Evolutionary conservation across 1,284 basidiomycete species (phyloP).

Genomic region (Chiua sp.): DNA sequence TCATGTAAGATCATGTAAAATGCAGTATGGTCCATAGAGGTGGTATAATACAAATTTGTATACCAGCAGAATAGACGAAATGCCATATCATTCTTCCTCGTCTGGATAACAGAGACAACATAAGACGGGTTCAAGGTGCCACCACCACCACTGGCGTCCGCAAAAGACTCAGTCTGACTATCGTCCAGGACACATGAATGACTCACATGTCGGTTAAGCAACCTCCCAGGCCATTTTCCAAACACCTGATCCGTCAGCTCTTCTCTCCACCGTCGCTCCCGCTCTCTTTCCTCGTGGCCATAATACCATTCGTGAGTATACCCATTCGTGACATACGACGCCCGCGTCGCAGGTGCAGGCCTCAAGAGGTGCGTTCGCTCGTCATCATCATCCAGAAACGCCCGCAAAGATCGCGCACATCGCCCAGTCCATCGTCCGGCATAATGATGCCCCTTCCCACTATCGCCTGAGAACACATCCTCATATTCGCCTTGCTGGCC

Average conservation of each 20-base stretch:
- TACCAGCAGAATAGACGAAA: background rate
- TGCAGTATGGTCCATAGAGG: constrained; percentile 16
- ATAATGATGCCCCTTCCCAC: background rate
- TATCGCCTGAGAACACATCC: background rate
- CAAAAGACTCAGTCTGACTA: background rate
- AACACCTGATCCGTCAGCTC: constrained; percentile 55
- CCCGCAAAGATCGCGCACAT: constrained; percentile 8
- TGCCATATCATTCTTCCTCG: constrained; percentile 35
- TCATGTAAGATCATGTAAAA: background rate
- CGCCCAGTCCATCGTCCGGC: constrained; percentile 1
- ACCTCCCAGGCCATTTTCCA: constrained; percentile 69
- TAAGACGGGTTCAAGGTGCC: constrained; percentile 65
- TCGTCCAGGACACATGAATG: constrained; percentile 7
- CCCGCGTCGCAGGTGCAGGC: constrained; percentile 16
- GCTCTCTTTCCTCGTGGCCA: constrained; percentile 37
- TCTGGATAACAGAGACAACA: constrained; percentile 52
- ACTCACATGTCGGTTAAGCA: constrained; percentile 72
- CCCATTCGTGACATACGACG: constrained; percentile 18
- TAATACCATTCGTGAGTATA: constrained; percentile 8
- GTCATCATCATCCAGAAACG: constrained; percentile 16
- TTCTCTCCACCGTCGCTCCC: constrained; percentile 41
- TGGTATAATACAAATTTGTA: constrained; percentile 1
- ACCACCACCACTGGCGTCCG: constrained; percentile 77
- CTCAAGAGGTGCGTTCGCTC: constrained; percentile 41
- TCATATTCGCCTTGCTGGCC: background rate